Evolutionary conservation across 2,329 filamentous ascomycete genomes (phyloP).

Genomic region (Beauveria scarabaeidicola): DNA sequence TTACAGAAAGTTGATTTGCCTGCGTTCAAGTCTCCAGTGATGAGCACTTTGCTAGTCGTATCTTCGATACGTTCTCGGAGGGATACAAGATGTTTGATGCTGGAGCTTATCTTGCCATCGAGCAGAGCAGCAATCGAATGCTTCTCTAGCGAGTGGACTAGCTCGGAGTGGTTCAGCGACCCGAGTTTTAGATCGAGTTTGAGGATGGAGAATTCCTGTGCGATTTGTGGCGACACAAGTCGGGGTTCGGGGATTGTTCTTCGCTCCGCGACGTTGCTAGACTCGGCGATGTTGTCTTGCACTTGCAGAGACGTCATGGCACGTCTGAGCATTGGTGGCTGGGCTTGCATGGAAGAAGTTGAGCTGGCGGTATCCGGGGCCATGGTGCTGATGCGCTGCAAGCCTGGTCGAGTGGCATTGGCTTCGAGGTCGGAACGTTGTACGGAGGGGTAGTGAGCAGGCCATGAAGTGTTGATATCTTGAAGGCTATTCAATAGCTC

Average conservation of each 20-base stretch:
- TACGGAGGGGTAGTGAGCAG: constrained; percentile 86
- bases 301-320: constrained; percentile 64
- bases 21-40: constrained; percentile 93
- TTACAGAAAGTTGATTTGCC: constrained; percentile 99
- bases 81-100: constrained; percentile 79
- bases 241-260: constrained; percentile 62
- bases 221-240: constrained; percentile 83
- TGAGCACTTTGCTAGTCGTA: constrained; percentile 90
- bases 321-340: constrained; percentile 51
- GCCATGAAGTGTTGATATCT: constrained; percentile 85
- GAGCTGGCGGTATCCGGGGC: constrained; percentile 38
- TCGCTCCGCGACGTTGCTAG: constrained; percentile 60
- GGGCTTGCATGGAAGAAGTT: constrained; percentile 27
- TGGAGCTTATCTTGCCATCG: constrained; percentile 89
- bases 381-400: constrained; percentile 9
- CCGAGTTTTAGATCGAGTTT: constrained; percentile 93
- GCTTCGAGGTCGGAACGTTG: constrained; percentile 52
- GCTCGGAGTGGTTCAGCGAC: constrained; percentile 72
- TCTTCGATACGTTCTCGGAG: constrained; percentile 93
- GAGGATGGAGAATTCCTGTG: constrained; percentile 89
- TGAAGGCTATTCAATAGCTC: constrained; percentile 77
- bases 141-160: constrained; percentile 93
- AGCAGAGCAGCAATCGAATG: constrained; percentile 80
- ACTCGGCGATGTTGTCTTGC: constrained; percentile 52
- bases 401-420: constrained; percentile 50